phyloP scores from a whole-genome alignment of 140 eudicot species.

The Erigeron philadelphicus region DNA sequence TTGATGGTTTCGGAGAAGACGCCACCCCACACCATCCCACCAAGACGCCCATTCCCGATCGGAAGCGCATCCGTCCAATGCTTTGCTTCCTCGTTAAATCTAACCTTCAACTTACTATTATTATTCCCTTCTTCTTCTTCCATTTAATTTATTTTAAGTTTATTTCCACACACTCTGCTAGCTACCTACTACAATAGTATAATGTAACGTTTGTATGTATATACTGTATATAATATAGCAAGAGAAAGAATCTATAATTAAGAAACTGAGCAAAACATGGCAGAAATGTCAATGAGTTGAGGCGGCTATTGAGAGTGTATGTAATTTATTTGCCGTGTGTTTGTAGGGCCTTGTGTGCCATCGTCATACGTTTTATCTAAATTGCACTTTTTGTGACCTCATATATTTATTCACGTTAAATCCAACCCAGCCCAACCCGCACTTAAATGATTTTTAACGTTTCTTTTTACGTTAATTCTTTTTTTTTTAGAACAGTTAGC shows the following conservation, averaged over 20 bases:
- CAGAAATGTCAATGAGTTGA: no score
- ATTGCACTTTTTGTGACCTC: not conserved
- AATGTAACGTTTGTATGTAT: no score
- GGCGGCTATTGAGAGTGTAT: no score
- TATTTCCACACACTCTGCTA: no score
- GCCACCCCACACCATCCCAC: conserved; percentile 85
- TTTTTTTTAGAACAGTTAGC: not conserved
- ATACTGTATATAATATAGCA: no score
- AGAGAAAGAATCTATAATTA: no score
- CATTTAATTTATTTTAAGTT: no score
- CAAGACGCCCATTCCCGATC: conserved; percentile 84
- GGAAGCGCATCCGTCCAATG: conserved; percentile 92
- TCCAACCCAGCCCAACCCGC: not conserved
- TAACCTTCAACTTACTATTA: conserved; percentile 41
- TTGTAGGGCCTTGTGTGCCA: no score
- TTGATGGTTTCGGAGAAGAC: conserved; percentile 54
- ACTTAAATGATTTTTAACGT: not conserved
- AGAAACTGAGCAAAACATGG: no score
- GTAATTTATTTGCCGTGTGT: no score
- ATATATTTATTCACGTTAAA: not conserved
- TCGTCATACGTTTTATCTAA: not conserved
- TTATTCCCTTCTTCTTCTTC: no score
- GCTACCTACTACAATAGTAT: no score
- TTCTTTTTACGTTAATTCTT: not conserved
- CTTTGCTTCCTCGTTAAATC: conserved; percentile 47